Evolutionary conservation across 202 grass and related monocot species (phyloP).

Genomic region (Zoysia matrella): DNA sequence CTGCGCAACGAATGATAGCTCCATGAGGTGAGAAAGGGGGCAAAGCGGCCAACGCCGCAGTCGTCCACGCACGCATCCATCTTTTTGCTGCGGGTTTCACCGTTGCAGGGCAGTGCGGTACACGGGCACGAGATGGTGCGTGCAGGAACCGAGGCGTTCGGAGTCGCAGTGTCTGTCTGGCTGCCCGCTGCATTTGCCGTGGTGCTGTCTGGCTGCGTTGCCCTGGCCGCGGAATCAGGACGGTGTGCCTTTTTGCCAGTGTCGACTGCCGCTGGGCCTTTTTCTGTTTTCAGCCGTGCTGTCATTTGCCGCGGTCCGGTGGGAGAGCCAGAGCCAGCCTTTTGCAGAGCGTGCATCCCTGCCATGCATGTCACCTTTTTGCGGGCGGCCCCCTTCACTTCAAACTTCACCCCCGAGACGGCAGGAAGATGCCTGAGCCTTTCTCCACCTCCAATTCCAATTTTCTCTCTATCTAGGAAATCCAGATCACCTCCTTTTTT

Average conservation of each 20-base stretch:
- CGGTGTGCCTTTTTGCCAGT: background rate
- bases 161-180: background rate
- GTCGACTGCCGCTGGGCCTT: conserved; percentile 19
- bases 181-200: background rate
- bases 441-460: background rate
- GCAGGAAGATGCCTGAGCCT: background rate
- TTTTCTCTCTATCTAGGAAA: background rate
- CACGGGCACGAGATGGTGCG: background rate
- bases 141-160: conserved; percentile 26
- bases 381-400: background rate
- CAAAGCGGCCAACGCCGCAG: background rate
- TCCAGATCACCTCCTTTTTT: too few relatives aligned
- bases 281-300: background rate
- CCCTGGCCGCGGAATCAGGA: background rate
- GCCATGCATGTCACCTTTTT: background rate
- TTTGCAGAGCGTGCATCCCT: conserved; percentile 5
- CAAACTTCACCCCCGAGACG: background rate
- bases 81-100: background rate
- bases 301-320: background rate
- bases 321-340: background rate
- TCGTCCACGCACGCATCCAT: background rate
- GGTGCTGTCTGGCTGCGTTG: background rate
- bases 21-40: background rate
- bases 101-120: background rate
- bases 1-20: background rate